phyloP scores from a whole-genome alignment of 2,329 filamentous ascomycete genomes.

The Beauveria varroae region DNA sequence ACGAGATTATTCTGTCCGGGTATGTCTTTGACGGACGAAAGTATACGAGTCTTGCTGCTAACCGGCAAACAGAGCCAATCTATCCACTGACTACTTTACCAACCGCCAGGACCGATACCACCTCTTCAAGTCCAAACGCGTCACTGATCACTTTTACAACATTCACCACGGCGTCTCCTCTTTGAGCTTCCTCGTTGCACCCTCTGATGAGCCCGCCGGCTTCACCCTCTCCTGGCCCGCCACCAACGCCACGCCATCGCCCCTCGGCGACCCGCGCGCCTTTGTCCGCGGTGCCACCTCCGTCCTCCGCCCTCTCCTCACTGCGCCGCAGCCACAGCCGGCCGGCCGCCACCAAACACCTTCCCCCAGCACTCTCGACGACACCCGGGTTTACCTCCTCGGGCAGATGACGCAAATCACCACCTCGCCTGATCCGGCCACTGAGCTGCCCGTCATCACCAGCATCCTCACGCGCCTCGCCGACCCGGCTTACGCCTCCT shows the following conservation, averaged over 20 bases:
- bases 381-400: constrained; percentile 78
- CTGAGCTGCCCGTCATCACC: constrained; percentile 77
- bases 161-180: constrained; percentile 72
- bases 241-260: constrained; percentile 66
- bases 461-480: constrained; percentile 64
- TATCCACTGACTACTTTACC: constrained; percentile 92
- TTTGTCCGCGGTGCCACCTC: constrained; percentile 65
- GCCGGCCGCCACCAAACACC: neutral
- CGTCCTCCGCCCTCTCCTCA: constrained; percentile 59
- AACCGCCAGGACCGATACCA: constrained; percentile 95
- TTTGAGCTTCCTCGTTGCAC: constrained; percentile 73
- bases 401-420: constrained; percentile 84
- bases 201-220: constrained; percentile 47
- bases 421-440: constrained; percentile 71
- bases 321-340: neutral
- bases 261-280: constrained; percentile 58
- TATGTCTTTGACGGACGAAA: constrained; percentile 29
- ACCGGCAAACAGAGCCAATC: constrained; percentile 54
- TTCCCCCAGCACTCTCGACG: constrained; percentile 22
- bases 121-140: constrained; percentile 68
- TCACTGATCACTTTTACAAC: constrained; percentile 74
- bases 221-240: constrained; percentile 66
- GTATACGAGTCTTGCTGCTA: constrained; percentile 9
- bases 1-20: constrained; percentile 92
- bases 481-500: constrained; percentile 53